A percentile compares a stretch with the other conserved stretches of the same genome.
Conservation (phyloP, 805 yeast genomes). For the Hanseniaspora thailandica region DNA sequence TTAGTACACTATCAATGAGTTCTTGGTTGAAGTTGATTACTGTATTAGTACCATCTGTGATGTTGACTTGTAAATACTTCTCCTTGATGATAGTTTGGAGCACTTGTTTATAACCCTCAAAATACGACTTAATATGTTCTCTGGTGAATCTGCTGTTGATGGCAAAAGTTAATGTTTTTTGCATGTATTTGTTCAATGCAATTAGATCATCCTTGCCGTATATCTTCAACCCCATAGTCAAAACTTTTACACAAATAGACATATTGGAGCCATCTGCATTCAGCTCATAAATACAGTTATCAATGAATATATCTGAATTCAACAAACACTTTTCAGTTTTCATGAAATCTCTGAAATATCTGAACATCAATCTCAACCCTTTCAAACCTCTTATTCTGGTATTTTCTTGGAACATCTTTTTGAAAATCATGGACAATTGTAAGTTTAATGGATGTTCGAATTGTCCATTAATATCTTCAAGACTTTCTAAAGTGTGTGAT, state of each 20-base stretch:
- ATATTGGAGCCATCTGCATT: slow-evolving; percentile 2
- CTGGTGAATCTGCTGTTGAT: slow-evolving; percentile 1
- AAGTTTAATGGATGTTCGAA: slow-evolving; percentile 2
- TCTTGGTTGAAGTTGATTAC: not conserved
- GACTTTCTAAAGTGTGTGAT: not conserved
- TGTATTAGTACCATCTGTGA: not conserved
- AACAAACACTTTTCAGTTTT: slow-evolving; percentile 5
- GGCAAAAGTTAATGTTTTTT: not conserved
- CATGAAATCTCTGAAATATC: slow-evolving; percentile 10
- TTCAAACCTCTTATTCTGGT: slow-evolving; percentile 8
- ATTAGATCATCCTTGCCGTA: slow-evolving; percentile 2
- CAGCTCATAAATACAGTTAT: slow-evolving; percentile 9
- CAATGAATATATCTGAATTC: slow-evolving; percentile 3
- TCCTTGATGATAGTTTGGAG: not conserved
- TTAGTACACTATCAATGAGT: not conserved
- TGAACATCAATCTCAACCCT: slow-evolving; percentile 8
- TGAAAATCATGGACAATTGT: slow-evolving; percentile 7
- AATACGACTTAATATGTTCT: slow-evolving; percentile 10
- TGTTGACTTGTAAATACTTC: not conserved
- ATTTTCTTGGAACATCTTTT: slow-evolving; percentile 11
- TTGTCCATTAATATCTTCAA: not conserved
- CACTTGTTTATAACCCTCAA: slow-evolving; percentile 2
- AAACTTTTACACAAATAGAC: slow-evolving; percentile 8
- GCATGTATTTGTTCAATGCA: slow-evolving; percentile 2
- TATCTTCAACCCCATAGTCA: slow-evolving; percentile 1